Base-by-base conservation (phyloP, 345 rosid genomes). In the Odontarrhena argentea region DNA sequence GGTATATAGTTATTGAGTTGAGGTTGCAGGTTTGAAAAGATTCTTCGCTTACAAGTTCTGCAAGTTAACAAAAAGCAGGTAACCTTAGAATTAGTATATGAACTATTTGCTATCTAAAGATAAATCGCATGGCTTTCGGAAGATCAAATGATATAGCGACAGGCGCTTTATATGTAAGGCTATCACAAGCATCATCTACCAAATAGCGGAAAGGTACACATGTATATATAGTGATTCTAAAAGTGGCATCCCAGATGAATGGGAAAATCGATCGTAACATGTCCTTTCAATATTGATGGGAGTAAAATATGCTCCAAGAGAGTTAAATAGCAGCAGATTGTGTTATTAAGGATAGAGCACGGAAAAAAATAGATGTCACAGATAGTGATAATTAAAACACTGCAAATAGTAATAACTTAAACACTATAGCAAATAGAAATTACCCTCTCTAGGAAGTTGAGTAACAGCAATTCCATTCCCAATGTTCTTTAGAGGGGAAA, bases 1-100 rank as follows among this genome's bases (percentile, higher is more conserved):
- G 99, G 76, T 84, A 91, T 75, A 93, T 55, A 40, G 80, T 77
- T 55, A 93, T 65, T 36, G 95, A 88, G 74, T 88, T 83, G 7
- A 93, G 82, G 73, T 55, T 52, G 71, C 68, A 75, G 28, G 76
- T 66, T 9, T 57, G 73, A 59, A 47, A 38, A 40, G 78, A 53
- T 42, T 47, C 60, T 61, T 55, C 64, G 26, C 74, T 68, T 73
- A 58, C 81, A 68, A 55, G 50, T 13, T 86, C 96, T 89, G 93
- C 68, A 51, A 47, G 60, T 60, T 30, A 58, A 68, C 57, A 50
- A 57, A 52, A 59, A 50, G 46, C 8, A 18, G 53, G 48, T 9
- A 62, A 40, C 38, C 57, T 55, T 47, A 25, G 13, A 60, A 41
- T 77, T 40, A 48, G 40, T 8, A 7, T 15, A 45, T 8, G 8